Evolutionary conservation across 1,139 yeast genomes (phyloP).

Genomic region (Geotrichum fermentans): DNA sequence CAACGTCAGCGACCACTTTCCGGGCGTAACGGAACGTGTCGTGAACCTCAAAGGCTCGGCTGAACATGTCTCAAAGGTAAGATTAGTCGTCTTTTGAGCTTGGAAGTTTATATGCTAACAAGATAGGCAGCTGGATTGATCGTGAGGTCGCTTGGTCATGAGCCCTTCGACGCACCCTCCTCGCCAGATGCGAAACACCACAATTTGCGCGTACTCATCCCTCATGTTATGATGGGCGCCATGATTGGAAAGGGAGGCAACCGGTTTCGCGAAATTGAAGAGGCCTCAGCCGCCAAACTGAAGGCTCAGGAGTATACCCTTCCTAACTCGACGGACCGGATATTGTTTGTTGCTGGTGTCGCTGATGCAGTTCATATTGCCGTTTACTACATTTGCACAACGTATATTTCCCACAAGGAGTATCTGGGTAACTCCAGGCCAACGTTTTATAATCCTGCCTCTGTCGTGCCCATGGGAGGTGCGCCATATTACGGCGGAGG

Average conservation of each 20-base stretch:
- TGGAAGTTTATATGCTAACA: too few relatives aligned
- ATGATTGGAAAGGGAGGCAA: slow-evolving; percentile 78
- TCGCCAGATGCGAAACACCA: slow-evolving; percentile 51
- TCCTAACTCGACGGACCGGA: slow-evolving; percentile 76
- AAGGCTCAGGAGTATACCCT: slow-evolving; percentile 72
- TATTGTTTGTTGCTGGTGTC: slow-evolving; percentile 68
- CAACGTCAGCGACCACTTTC: slow-evolving; percentile 71
- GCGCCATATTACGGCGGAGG: slow-evolving; percentile 10
- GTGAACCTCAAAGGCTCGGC: slow-evolving; percentile 72
- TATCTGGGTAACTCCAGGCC: slow-evolving; percentile 20
- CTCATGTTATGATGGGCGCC: slow-evolving; percentile 77
- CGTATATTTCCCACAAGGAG: slow-evolving; percentile 33
- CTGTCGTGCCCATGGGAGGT: slow-evolving; percentile 4
- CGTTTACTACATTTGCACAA: slow-evolving; percentile 64
- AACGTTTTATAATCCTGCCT: slow-evolving; percentile 23
- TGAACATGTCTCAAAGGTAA: slow-evolving; percentile 63
- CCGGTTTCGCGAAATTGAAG: slow-evolving; percentile 76
- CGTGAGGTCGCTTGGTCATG: slow-evolving; percentile 61
- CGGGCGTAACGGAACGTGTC: slow-evolving; percentile 72
- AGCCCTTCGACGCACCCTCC: slow-evolving; percentile 63
- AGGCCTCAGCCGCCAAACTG: slow-evolving; percentile 72
- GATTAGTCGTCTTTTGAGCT: too few relatives aligned
- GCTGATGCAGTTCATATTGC: slow-evolving; percentile 89
- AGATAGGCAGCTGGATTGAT: slow-evolving; percentile 65
- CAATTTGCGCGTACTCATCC: slow-evolving; percentile 60